Conservation (phyloP, 1,139 yeast species). For the Blastobotrys raffinosifermentans region DNA sequence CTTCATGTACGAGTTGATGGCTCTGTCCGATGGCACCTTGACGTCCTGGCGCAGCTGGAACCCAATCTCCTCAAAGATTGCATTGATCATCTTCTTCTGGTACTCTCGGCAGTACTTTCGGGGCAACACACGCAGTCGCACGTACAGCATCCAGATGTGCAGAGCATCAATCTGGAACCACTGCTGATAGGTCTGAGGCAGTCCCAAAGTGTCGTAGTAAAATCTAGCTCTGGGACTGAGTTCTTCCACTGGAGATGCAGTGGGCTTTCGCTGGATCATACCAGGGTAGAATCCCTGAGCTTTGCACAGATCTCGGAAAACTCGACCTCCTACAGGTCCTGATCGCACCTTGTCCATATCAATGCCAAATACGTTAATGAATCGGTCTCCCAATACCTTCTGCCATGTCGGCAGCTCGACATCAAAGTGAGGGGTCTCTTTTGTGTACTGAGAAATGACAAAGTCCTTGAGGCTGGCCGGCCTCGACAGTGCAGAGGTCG, state of each 20-base stretch:
- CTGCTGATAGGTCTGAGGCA: conserved; percentile 84
- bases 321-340: conserved; percentile 90
- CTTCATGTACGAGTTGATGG: conserved; percentile 79
- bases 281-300: conserved; percentile 68
- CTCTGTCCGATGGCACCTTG: conserved; percentile 75
- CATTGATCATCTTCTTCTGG: conserved; percentile 86
- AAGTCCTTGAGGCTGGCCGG: not conserved
- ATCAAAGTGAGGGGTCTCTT: conserved; percentile 15
- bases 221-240: conserved; percentile 31
- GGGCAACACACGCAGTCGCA: conserved; percentile 95
- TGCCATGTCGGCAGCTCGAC: conserved; percentile 65
- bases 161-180: conserved; percentile 91
- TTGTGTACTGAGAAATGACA: conserved; percentile 2
- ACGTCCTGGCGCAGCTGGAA: conserved; percentile 77
- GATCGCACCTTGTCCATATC: conserved; percentile 93
- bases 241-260: conserved; percentile 11
- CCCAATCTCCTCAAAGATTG: conserved; percentile 87
- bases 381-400: conserved; percentile 63
- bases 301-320: conserved; percentile 81
- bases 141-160: conserved; percentile 90
- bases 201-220: conserved; percentile 63
- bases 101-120: conserved; percentile 81
- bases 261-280: conserved; percentile 2
- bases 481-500: no score
- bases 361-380: conserved; percentile 59